Evolutionary conservation across 352 stramenopile genomes (phyloP).

Genomic region (Phytophthora fragariae): DNA sequence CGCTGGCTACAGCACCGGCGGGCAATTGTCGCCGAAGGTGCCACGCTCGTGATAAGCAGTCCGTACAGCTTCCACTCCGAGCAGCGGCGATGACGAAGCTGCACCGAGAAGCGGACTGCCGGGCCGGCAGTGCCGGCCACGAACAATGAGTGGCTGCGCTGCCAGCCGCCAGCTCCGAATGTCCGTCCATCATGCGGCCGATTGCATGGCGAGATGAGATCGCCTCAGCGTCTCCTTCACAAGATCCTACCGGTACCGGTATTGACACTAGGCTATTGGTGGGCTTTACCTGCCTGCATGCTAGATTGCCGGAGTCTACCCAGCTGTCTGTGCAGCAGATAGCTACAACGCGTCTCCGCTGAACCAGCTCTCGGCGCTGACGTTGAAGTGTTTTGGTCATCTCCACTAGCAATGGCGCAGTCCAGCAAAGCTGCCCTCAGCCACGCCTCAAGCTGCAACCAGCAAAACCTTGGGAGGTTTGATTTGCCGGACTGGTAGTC

Average conservation of each 20-base stretch:
- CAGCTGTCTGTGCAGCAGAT: not conserved
- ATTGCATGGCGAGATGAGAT: not conserved
- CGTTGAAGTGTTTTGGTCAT: not conserved
- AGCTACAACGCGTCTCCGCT: conserved; percentile 3
- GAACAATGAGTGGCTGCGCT: not conserved
- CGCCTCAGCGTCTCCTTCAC: too few relatives aligned
- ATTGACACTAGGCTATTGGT: not conserved
- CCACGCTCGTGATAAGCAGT: conserved; percentile 15
- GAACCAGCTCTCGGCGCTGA: conserved; percentile 6
- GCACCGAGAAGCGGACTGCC: conserved; percentile 16
- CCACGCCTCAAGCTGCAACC: not conserved
- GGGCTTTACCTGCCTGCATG: not conserved
- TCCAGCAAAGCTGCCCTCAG: not conserved
- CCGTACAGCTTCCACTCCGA: conserved; percentile 16
- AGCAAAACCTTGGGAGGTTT: not conserved
- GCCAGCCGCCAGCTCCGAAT: conserved; percentile 10
- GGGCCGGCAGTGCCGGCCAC: not conserved
- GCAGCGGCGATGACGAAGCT: conserved; percentile 20
- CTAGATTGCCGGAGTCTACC: too few relatives aligned
- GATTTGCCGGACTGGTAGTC: not conserved
- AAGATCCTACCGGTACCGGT: too few relatives aligned
- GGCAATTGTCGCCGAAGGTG: conserved; percentile 17
- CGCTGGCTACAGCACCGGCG: not conserved
- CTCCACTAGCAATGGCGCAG: not conserved
- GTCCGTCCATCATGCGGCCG: conserved; percentile 10